phyloP scores from a whole-genome alignment of 495 filamentous ascomycete genomes.

The Letharia columbiana region DNA sequence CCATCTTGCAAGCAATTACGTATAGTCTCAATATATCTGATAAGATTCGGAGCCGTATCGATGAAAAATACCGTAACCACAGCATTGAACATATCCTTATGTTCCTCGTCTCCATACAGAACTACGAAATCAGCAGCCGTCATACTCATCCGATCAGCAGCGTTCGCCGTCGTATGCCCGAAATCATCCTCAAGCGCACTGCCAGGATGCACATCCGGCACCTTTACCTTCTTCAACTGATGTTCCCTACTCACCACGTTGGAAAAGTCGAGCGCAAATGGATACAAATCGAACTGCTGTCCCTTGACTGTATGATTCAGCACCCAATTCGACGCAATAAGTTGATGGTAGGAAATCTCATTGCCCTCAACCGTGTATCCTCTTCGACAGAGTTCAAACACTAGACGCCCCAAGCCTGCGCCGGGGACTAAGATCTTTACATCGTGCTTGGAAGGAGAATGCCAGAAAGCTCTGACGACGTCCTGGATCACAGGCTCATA shows the following conservation, averaged over 20 bases:
- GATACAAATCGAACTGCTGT: conserved; percentile 51
- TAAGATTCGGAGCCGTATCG: conserved; percentile 88
- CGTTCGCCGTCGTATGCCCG: conserved; percentile 20
- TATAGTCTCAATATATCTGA: conserved; percentile 79
- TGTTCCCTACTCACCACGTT: conserved; percentile 63
- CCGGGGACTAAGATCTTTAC: conserved; percentile 78
- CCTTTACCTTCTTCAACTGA: conserved; percentile 58
- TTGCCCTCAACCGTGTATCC: conserved; percentile 82
- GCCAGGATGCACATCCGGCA: conserved; percentile 72
- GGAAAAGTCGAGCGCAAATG: conserved; percentile 72
- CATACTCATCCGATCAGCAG: conserved; percentile 69
- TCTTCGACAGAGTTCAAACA: conserved; percentile 70
- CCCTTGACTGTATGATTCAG: conserved; percentile 59
- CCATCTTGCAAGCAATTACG: conserved; percentile 64
- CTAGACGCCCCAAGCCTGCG: conserved; percentile 77
- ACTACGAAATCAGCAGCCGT: conserved; percentile 74
- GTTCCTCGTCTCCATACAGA: conserved; percentile 53
- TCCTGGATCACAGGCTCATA: conserved; percentile 62
- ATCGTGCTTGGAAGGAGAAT: conserved; percentile 24
- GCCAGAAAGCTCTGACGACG: conserved; percentile 47
- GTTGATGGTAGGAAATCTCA: conserved; percentile 90
- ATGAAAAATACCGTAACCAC: conserved; percentile 92
- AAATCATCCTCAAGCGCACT: conserved; percentile 36
- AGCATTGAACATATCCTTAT: conserved; percentile 60
- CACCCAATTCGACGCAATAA: conserved; percentile 78